These are phyloP conservation scores for Colletotrichum tropicale DNA, from an alignment of 2,329 filamentous ascomycete species.

Conservation along the genomic window DNA sequence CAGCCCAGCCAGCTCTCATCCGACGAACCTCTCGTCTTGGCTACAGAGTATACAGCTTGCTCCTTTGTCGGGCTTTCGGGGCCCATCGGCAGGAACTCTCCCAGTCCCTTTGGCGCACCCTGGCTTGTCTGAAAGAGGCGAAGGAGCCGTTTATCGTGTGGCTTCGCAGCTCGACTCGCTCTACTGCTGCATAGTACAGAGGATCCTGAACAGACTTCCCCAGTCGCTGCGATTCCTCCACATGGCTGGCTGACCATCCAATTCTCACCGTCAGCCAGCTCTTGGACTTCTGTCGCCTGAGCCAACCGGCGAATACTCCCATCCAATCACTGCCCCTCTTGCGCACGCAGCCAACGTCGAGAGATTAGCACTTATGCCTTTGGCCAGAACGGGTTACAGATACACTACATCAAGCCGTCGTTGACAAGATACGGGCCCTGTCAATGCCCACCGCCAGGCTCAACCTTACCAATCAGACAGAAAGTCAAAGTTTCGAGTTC, in stretches of 20 bases:
- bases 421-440: neutral
- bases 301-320: neutral
- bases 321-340: neutral
- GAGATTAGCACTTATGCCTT: neutral
- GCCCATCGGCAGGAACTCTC: neutral
- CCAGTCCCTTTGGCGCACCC: neutral
- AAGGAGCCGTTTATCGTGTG: conserved; percentile 12
- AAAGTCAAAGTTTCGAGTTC: conserved; percentile 3
- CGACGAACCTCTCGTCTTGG: neutral
- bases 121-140: neutral
- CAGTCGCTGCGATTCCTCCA: neutral
- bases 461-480: neutral
- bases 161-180: neutral
- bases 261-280: neutral
- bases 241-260: conserved; percentile 8
- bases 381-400: neutral
- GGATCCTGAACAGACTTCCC: neutral
- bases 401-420: neutral
- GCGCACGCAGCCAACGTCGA: neutral
- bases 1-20: conserved; percentile 6
- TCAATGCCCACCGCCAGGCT: neutral
- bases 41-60: neutral
- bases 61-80: neutral
- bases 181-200: neutral
- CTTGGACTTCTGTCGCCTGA: neutral